Base-by-base conservation (phyloP, 2,329 filamentous ascomycete genomes). In the Diaporthe eres region DNA sequence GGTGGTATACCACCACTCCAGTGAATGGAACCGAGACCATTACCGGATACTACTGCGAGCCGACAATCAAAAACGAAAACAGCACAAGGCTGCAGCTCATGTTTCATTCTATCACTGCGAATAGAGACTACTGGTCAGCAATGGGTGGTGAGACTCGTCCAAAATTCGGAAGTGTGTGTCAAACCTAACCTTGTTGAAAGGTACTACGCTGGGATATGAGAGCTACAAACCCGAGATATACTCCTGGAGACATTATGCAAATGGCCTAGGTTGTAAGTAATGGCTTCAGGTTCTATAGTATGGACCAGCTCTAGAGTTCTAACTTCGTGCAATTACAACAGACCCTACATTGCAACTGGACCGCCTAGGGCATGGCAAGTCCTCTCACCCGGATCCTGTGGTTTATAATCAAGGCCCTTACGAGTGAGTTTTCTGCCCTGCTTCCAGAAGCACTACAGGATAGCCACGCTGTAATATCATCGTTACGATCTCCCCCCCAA, bases 61-160 rank as follows among this genome's bases (percentile, higher is more conserved):
- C 63, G 17, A 51, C 44, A 7, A 4, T n/a, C 12, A 67, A 67
- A 15, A 67, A 67, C 13, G 63, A 51, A 1, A 67, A 67, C 7
- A 67, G 63, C 63, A 67, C 19, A 37, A 67, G 10, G 44, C 63
- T 67, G 63, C 63, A 67, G 28, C 44, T 51, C 19, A n/a, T 67
- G 44, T 67, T 67, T 13, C 44, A 67, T 17, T 67, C 63, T 12
- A 67, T 67, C 42, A 67, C 63, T 2, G 28, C 63, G 6, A 51
- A 67, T n/a, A 34, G 63, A 15, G 63, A 67, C 19, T 67, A 67
- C 19, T 67, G 63, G 44, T 67, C 44, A 9, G 63, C 63, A 1
- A 67, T 51, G 63, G 63, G 63, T 37, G 44, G 63, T 51, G 28
- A 67, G 19, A n/a, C 44, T 67, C 2, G n/a, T 44, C 34, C 19